A percentile compares a stretch with the other conserved stretches of the same genome.
Evolutionary conservation across 2,329 filamentous ascomycete species (phyloP).

Genomic region (Fusarium neocosmosporiellum): DNA sequence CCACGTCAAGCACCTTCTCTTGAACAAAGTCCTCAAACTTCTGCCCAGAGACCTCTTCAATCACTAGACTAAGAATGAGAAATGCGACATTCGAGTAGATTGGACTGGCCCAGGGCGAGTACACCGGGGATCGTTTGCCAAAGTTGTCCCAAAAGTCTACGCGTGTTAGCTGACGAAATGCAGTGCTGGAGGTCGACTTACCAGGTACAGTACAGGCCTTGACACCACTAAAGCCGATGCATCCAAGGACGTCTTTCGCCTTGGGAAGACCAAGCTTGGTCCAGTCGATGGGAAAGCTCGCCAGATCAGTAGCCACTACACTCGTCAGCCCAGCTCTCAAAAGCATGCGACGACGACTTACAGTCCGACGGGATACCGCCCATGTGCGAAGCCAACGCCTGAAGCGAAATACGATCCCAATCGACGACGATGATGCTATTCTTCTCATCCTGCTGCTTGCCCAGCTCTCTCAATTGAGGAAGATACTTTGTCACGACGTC

Average conservation of each 20-base stretch:
- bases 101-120: background rate
- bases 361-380: conserved; percentile 11
- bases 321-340: background rate
- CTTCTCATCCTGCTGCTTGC: background rate
- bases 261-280: conserved; percentile 7
- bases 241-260: background rate
- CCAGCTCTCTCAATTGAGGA: conserved; percentile 4
- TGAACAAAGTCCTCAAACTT: conserved; percentile 1
- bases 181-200: background rate
- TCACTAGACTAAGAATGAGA: background rate
- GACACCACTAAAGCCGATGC: background rate
- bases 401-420: conserved; percentile 1
- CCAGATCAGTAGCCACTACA: conserved; percentile 10
- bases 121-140: conserved; percentile 7
- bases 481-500: conserved; percentile 21
- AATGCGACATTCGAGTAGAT: conserved; percentile 12
- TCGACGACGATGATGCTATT: conserved; percentile 1
- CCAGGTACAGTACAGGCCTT: background rate
- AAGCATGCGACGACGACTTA: background rate
- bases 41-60: conserved; percentile 10
- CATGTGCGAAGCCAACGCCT: conserved; percentile 14
- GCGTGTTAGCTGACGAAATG: background rate
- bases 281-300: conserved; percentile 9
- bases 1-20: conserved; percentile 10
- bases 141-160: conserved; percentile 17